phyloP scores from a whole-genome alignment of 2,329 filamentous ascomycete species.

The Pseudogymnoascus sp. region DNA sequence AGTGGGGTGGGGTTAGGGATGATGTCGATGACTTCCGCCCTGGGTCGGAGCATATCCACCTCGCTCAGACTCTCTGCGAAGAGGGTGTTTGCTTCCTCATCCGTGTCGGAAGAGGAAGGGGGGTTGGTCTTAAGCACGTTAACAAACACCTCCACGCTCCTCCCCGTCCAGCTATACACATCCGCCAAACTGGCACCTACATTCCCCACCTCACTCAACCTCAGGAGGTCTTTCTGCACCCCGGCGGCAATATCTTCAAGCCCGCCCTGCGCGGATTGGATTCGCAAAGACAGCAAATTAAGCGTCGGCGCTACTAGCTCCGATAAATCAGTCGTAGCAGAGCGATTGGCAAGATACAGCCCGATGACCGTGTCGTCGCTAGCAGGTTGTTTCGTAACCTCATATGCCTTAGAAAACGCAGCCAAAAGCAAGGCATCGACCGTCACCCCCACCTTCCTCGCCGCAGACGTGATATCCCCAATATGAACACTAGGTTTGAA shows the following conservation, averaged over 20 bases:
- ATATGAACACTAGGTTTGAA: conserved; percentile 40
- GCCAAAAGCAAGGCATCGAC: conserved; percentile 72
- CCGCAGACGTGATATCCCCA: conserved; percentile 33
- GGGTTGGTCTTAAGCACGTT: conserved; percentile 57
- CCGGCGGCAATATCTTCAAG: conserved; percentile 45
- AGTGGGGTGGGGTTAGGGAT: neutral
- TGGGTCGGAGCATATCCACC: neutral
- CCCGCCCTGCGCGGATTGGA: conserved; percentile 30
- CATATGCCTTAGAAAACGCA: conserved; percentile 46
- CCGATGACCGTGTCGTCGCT: conserved; percentile 55
- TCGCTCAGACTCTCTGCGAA: neutral
- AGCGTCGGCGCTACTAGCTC: conserved; percentile 61
- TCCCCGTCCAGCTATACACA: conserved; percentile 66
- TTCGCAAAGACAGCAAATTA: conserved; percentile 65
- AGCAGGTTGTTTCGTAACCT: neutral
- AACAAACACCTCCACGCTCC: conserved; percentile 63
- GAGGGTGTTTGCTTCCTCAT: neutral
- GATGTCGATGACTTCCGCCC: neutral
- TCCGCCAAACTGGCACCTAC: conserved; percentile 59
- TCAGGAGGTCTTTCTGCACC: conserved; percentile 61
- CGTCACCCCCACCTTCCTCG: conserved; percentile 49
- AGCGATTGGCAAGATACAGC: conserved; percentile 75
- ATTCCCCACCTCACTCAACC: conserved; percentile 49
- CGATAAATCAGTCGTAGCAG: conserved; percentile 41
- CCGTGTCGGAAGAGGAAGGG: neutral